phyloP scores from a whole-genome alignment of 192 early-diverging fungal species.

The Coemansia asiatica region DNA sequence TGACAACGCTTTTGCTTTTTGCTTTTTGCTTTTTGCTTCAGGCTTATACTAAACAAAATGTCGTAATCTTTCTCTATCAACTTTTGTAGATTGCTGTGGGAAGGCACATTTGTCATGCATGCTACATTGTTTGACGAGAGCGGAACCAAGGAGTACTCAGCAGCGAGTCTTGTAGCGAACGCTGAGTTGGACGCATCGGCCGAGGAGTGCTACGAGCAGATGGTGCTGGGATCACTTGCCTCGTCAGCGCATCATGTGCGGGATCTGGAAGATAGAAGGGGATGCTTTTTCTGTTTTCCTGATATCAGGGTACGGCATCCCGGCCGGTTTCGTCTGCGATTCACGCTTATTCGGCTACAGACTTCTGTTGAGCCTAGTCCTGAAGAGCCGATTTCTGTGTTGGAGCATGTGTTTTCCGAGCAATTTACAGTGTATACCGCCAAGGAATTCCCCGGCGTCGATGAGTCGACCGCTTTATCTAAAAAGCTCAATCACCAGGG shows the following conservation, averaged over 20 bases:
- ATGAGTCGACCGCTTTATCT: constrained; percentile 34
- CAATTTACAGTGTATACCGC: constrained; percentile 33
- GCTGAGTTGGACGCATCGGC: background rate
- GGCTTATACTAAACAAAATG: background rate
- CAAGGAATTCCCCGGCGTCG: constrained; percentile 47
- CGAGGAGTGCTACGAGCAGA: background rate
- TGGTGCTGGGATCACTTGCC: constrained; percentile 16
- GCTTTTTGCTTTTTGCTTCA: too few species aligned
- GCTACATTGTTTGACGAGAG: constrained; percentile 31
- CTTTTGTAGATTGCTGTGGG: constrained; percentile 23
- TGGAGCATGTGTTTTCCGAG: constrained; percentile 20
- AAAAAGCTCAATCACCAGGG: constrained; percentile 31
- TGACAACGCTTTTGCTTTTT: too few species aligned
- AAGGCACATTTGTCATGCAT: constrained; percentile 28
- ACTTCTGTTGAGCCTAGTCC: background rate
- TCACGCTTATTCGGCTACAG: constrained; percentile 34
- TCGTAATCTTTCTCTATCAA: background rate
- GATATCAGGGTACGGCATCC: constrained; percentile 28
- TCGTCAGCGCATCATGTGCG: constrained; percentile 20
- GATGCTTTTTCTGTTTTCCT: constrained; percentile 41
- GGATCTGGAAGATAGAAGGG: constrained; percentile 19
- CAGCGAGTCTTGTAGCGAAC: background rate
- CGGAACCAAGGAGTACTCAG: constrained; percentile 18
- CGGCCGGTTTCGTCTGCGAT: constrained; percentile 38
- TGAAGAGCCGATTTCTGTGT: constrained; percentile 8